Base-by-base conservation (phyloP, 2,329 filamentous ascomycete genomes). In the Aureobasidium leucospermi region DNA sequence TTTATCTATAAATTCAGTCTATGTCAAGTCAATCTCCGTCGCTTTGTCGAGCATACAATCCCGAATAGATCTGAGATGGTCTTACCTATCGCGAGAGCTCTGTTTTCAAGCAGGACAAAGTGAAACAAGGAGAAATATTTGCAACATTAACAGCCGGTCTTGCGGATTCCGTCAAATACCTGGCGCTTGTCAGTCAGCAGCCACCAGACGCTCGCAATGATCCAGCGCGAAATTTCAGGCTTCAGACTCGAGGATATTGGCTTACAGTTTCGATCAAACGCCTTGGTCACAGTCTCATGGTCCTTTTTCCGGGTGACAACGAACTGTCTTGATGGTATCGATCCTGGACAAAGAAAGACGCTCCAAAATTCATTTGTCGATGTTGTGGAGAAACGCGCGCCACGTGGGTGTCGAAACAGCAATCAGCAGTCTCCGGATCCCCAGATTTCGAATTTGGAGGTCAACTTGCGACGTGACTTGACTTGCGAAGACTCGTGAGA, bases 1-100 rank as follows among this genome's bases (percentile, higher is more conserved):
- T 48, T 19, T 58, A 58, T 58, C 23, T 58, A 58, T 48, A 8
- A 36, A 29, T 34, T 29, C 43, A 41, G 11, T 58, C 55, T 58
- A 10, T n/a, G 11, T 15, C 3, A 16, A 15, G 13, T 8, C 6
- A 4, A 11, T 19, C 31, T 45, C 11, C 36, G 41, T 3, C 2
- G 10, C 11, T 9, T 6, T 2, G 2, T 29, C 23, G 4, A 16
- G n/a, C 4, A 15, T 39, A 28, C 38, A n/a, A 23, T 10, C 9
- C 11, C 5, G 1, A 8, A 52, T n/a, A 2, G 13, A 55, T 19
- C 3, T 34, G 39, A 32, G n/a, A 55, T 11, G 29, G 15, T 53
- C 51, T 57, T 7, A 58, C 55, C 43, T 58, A 58, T 58, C 46
- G 39, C 31, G 34, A 28, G 28, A 23, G 10, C 28, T 29, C 19